Evolutionary conservation across 768 basidiomycete species (phyloP), one percentile per base, ranked within the genome.

Genomic region (Termitomyces sp.): DNA sequence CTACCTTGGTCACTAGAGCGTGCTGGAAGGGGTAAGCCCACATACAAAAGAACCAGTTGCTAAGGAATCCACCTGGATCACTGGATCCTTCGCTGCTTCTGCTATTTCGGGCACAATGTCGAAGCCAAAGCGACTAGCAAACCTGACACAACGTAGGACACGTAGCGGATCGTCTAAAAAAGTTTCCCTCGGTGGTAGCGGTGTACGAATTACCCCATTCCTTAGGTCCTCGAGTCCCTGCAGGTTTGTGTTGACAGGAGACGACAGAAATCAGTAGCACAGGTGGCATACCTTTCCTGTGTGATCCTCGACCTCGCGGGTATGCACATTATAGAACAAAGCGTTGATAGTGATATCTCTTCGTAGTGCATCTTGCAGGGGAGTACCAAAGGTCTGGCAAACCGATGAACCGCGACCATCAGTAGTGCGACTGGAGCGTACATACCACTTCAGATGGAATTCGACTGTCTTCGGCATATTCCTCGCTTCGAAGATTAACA

Each of bases 281-380:
- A 34, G 15, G 24, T 45, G 30, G 56, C 57, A 30, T 65, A 87
- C 92, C 79, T 85, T 87, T 62, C 77, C 80, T 1, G 93, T 96
- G 63, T 80, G 80, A 66, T 99, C 97, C 65, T 99, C 97, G 2
- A 99, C 87, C 3, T 72, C 61, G 14, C 84, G 80, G 1, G 87
- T 85, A 64, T 97, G 93, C 1, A 99, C 81, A 60, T 99, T 98
- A 73, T 95, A 98, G 72, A 98, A 98, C 7, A 99, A 74, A 0
- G 96, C 76, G 65, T 99, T 99, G 68, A 99, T 97, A 1, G 97
- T 98, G 28, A 89, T 83, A 68, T 99, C 97, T 63, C 97, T 77
- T 51, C 97, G 77, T 46, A 89, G 68, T 2, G 97, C 94, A 67
- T 99, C 97, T 72, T 98, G 81, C 14, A 89, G 65, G 0, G 96